Evolutionary conservation across 2,329 filamentous ascomycete genomes (phyloP), one percentile per base, ranked within the genome.

Genomic region (Escovopsis sp.): DNA sequence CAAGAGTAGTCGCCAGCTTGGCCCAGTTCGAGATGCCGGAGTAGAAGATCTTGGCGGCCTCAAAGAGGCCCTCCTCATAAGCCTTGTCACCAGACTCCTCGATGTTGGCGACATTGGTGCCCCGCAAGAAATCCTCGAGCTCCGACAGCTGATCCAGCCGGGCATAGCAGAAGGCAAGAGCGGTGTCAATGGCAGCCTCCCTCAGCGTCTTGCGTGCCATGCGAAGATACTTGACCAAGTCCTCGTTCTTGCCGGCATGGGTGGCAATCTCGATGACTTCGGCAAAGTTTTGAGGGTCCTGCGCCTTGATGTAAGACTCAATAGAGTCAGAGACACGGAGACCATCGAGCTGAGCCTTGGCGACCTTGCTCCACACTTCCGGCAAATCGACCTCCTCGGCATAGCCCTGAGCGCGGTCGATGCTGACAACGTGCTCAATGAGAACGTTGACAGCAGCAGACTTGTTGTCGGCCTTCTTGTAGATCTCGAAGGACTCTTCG

Each of bases 1-100:
- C 91, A 47, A 96, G 76, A 10, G 91, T 98, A 10, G 91, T 96
- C 12, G 91, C 88, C 55, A 98, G 80, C 72, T 98, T 98, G 43
- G 89, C 89, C 91, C 91, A 98, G 75, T 98, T 98, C 43, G 91
- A 98, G 60, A 98, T 94, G 68, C 85, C 96, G 43, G 79, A 86
- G 69, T 80, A 98, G 75, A 96, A 98, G 58, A 98, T 96, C 77
- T 98, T 98, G 50, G 91, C 86, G 36, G 91, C 91, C 70, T 96
- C 83, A 57, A 91, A 89, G 57, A 85, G 80, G 47, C 89, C 89
- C 66, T 98, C 91, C 49, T 80, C 83, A 53, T 94, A 96, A 19
- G 91, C 89, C 72, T 95, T 95, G 73, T 98, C 91, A 70, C 91
- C 91, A 46, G 87, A 96, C 53, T 91, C 85, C 60, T 98, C 91